phyloP scores from a whole-genome alignment of 2,329 filamentous ascomycete species.

The Exophiala oligosperma region DNA sequence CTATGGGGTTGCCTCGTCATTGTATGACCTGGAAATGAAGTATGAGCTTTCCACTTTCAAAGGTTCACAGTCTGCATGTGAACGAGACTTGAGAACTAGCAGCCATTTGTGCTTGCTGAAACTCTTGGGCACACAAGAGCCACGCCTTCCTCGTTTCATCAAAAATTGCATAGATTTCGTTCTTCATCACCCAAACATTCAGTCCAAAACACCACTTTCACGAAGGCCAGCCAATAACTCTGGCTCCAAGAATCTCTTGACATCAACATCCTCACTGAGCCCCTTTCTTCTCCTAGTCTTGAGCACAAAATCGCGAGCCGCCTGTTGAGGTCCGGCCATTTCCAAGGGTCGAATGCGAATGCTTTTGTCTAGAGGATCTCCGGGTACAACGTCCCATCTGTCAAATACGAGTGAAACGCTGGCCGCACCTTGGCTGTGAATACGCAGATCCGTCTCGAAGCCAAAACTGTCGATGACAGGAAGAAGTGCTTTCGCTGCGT shows the following conservation, averaged over 20 bases:
- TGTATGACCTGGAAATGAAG: no score
- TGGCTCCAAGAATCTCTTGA: constrained; percentile 93
- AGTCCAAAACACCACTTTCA: constrained; percentile 81
- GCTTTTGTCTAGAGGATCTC: constrained; percentile 88
- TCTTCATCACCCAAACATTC: neutral
- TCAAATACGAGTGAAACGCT: constrained; percentile 93
- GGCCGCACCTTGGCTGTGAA: constrained; percentile 91
- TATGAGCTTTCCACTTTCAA: no score
- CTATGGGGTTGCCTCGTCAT: no score
- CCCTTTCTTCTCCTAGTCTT: constrained; percentile 95
- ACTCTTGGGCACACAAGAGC: no score
- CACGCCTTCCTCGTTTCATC: neutral
- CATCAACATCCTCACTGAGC: constrained; percentile 89
- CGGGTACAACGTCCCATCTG: constrained; percentile 92
- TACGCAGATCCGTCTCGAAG: constrained; percentile 94
- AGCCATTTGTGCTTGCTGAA: no score
- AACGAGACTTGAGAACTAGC: no score
- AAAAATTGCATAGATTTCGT: neutral
- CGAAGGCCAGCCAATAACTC: constrained; percentile 87
- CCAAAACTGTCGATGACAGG: constrained; percentile 97
- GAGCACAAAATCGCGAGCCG: constrained; percentile 91
- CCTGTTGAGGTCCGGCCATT: constrained; percentile 82
- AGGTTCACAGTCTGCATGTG: no score
- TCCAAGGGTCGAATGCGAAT: constrained; percentile 81
- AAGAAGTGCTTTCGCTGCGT: constrained; percentile 84